A percentile compares a stretch with the other conserved stretches of the same genome.
These are phyloP conservation scores for Aspergillus tubingensis DNA, from an alignment of 2,329 filamentous ascomycete genomes.

Conservation along the genomic window DNA sequence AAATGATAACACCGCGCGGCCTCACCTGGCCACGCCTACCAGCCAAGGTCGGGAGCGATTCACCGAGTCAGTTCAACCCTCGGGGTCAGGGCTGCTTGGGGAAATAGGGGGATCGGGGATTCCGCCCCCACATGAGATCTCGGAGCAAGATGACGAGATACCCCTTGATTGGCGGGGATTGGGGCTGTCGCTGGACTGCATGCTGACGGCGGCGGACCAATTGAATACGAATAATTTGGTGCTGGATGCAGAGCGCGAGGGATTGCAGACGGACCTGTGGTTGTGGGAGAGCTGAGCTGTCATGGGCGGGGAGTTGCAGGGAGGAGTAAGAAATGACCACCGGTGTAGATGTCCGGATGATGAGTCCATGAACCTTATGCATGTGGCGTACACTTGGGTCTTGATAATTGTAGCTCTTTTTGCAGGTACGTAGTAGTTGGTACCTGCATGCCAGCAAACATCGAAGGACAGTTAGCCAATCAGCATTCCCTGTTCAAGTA, in stretches of 20 bases:
- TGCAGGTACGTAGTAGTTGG: too few species aligned
- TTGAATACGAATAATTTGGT: slow-evolving; percentile 21
- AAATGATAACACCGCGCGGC: neutral
- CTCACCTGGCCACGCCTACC: neutral
- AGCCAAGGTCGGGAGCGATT: neutral
- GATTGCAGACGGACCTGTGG: slow-evolving; percentile 21
- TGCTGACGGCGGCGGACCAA: slow-evolving; percentile 24
- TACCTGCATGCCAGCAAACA: too few species aligned
- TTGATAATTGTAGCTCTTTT: too few species aligned
- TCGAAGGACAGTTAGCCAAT: too few species aligned
- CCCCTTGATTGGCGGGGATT: slow-evolving; percentile 23
- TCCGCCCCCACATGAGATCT: neutral
- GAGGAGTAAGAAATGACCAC: neutral
- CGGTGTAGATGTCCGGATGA: neutral
- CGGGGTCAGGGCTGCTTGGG: neutral
- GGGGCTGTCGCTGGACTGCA: slow-evolving; percentile 24
- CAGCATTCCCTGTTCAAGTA: too few species aligned
- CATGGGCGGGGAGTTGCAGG: too few species aligned
- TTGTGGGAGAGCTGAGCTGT: slow-evolving; percentile 19
- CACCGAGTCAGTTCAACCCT: neutral
- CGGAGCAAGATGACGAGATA: slow-evolving; percentile 16
- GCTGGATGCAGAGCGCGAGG: slow-evolving; percentile 18
- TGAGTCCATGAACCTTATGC: neutral
- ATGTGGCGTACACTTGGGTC: too few species aligned
- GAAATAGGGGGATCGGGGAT: neutral